Evolutionary conservation across 352 stramenopile genomes (phyloP), one percentile per base, ranked within the genome.

Genomic region (Phytophthora sp.): DNA sequence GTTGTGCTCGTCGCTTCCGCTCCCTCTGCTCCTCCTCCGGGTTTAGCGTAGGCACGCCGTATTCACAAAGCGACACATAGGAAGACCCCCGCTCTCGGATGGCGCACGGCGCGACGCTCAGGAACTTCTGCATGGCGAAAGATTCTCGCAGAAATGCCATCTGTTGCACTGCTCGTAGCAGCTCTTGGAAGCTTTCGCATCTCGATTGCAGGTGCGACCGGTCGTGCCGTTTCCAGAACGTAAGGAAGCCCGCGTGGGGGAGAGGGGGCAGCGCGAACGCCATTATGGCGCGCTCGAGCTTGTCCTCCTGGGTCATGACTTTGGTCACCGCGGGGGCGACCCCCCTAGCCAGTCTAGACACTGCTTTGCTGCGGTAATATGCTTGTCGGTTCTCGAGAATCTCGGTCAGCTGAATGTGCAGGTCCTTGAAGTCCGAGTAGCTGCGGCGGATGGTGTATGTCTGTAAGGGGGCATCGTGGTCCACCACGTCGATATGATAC

Each of bases 371-470:
- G 29, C 72, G 71, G 56, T 90, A 84, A 63, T 90, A 88, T 30
- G 84, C 69, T 36, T 81, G 77, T 24, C 82, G 68, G 23, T 78
- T 84, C 20, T 89, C 84, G 47, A 93, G 63, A 57, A 90, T 78
- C 49, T 90, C 79, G 18, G 63, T 76, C n/a, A 95, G 66, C 36
- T 90, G 76, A 31, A 57, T 69, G 64, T 95, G 81, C 11, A 95
- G 76, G 20, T 84, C 66, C 71, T 92, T 92, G 51, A 95, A 95
- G 62, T 91, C 85, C 38, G 82, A 88, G 68, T 91, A 95, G 49
- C 87, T 91, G 23, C 85, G 85, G 7, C 87, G 84, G 70, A 95
- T 95, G 15, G 87, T 95, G 64, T 95, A 95, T 21, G 87, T 94
- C 58, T 87, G 78, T 24, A 94, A 76, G 26, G 88, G 81, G 46